Conservation (phyloP, 2,329 filamentous ascomycete species). For the Hypoxylon sp. region DNA sequence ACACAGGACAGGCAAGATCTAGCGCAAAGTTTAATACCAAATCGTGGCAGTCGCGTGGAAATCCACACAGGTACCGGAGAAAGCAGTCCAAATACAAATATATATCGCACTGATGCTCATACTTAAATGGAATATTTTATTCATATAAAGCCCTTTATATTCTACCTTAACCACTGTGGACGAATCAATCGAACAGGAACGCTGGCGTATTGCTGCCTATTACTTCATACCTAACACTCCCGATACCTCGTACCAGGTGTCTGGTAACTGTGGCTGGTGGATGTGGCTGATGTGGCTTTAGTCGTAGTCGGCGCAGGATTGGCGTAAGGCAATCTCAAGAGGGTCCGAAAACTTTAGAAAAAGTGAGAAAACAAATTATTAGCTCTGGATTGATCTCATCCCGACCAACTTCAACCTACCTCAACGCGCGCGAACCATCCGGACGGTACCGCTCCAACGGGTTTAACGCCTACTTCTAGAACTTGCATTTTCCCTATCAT, state of each 20-base stretch:
- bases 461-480: conserved; percentile 8
- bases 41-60: background rate
- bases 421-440: conserved; percentile 21
- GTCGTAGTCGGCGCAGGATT: background rate
- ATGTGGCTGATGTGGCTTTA: conserved; percentile 26
- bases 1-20: background rate
- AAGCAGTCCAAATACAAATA: background rate
- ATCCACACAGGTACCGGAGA: background rate
- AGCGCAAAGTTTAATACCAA: background rate
- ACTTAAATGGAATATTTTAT: background rate
- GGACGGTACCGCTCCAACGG: conserved; percentile 11
- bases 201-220: background rate
- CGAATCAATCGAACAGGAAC: background rate
- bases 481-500: conserved; percentile 14
- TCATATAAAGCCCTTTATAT: background rate
- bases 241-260: background rate
- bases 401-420: conserved; percentile 31
- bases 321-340: conserved; percentile 10
- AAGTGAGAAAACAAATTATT: conserved; percentile 48
- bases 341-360: conserved; percentile 46
- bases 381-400: conserved; percentile 42
- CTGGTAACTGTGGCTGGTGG: background rate
- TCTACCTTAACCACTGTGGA: background rate
- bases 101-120: background rate
- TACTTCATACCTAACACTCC: background rate